Percentiles rank a stretch among this genome's conserved stretches.
These are phyloP conservation scores for Colletotrichum phormii DNA, from an alignment of 2,329 filamentous ascomycete genomes.

Conservation along the genomic window DNA sequence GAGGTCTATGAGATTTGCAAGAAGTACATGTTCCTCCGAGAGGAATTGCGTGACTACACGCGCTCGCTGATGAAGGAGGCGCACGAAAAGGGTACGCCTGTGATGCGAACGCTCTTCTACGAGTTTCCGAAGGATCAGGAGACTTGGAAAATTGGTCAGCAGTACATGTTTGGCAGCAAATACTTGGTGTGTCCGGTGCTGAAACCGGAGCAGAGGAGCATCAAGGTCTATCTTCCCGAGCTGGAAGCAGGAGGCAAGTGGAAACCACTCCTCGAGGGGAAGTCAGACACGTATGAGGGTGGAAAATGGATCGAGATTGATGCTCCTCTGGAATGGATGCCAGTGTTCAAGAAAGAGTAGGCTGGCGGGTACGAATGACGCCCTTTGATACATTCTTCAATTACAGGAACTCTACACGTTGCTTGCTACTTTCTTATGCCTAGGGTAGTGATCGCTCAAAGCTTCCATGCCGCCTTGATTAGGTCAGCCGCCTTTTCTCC, in stretches of 20 bases:
- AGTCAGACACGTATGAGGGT: constrained; percentile 8
- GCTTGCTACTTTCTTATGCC: neutral
- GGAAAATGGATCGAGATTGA: constrained; percentile 34
- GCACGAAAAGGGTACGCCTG: constrained; percentile 67
- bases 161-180: constrained; percentile 73
- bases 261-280: constrained; percentile 28
- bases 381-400: neutral
- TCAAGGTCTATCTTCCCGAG: constrained; percentile 64
- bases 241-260: constrained; percentile 16
- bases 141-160: constrained; percentile 67
- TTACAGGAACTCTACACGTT: neutral
- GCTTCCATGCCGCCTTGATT: constrained; percentile 52
- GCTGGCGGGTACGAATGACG: too few species aligned
- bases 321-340: constrained; percentile 38
- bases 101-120: constrained; percentile 73
- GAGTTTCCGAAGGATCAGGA: constrained; percentile 68
- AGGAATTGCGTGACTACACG: constrained; percentile 69
- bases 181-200: constrained; percentile 71
- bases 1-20: constrained; percentile 70
- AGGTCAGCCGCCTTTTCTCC: constrained; percentile 63
- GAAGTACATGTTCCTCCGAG: constrained; percentile 69
- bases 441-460: neutral
- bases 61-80: constrained; percentile 69
- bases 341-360: constrained; percentile 30
- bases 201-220: constrained; percentile 55